These are phyloP conservation scores for Penicillium sp. DNA, from an alignment of 2,329 filamentous ascomycete species.

Conservation along the genomic window DNA sequence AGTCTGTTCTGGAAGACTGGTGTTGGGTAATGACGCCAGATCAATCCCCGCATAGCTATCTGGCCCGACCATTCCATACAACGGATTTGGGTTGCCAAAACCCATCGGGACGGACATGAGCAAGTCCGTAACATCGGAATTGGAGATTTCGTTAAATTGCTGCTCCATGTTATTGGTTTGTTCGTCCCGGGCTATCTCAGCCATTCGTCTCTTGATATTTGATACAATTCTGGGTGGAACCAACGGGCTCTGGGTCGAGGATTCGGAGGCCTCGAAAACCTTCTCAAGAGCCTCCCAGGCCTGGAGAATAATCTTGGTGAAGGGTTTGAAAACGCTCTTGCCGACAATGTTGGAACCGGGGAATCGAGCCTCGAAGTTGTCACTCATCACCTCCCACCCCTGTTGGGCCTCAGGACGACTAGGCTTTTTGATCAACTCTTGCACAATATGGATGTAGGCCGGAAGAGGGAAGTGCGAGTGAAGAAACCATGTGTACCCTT, in stretches of 20 bases:
- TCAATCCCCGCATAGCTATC: constrained; percentile 5
- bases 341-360: constrained; percentile 1
- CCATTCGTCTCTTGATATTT: neutral
- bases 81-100: neutral
- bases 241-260: neutral
- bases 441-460: constrained; percentile 50
- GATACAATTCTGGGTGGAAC: neutral
- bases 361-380: constrained; percentile 47
- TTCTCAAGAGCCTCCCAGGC: constrained; percentile 39
- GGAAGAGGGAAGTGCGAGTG: constrained; percentile 52
- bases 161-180: neutral
- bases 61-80: neutral
- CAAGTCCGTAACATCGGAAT: neutral
- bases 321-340: constrained; percentile 30
- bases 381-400: constrained; percentile 50
- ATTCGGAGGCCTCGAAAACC: neutral
- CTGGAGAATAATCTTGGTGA: constrained; percentile 43
- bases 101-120: constrained; percentile 3
- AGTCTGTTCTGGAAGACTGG: neutral
- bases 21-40: neutral
- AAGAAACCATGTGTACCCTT: constrained; percentile 47
- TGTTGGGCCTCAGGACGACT: constrained; percentile 31
- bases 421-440: constrained; percentile 46
- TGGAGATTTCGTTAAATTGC: neutral
- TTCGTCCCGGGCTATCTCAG: neutral